Evolutionary conservation across 2,329 filamentous ascomycete genomes (phyloP).

Genomic region (Exophiala viscosa): DNA sequence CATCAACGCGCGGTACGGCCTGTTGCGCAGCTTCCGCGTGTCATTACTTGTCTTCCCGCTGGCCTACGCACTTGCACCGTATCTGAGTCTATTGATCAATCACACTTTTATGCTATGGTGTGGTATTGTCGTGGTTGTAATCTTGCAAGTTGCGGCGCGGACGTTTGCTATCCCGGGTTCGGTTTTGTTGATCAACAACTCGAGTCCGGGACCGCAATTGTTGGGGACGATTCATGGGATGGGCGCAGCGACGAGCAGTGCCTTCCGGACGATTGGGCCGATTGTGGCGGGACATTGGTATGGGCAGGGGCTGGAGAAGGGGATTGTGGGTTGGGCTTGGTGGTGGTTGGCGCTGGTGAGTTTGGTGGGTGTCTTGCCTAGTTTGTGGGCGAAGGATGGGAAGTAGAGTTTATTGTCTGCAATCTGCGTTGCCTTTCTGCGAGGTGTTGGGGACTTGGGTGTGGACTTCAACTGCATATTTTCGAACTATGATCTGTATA

Average conservation of each 20-base stretch:
- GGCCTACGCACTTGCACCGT: conserved; percentile 68
- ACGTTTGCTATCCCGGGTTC: conserved; percentile 64
- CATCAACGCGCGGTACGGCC: conserved; percentile 64
- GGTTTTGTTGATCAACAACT: conserved; percentile 59
- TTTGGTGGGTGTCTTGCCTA: conserved; percentile 55
- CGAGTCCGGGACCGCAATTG: conserved; percentile 57
- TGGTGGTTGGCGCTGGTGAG: conserved; percentile 55
- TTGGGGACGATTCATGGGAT: conserved; percentile 59
- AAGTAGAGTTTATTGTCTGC: conserved; percentile 7
- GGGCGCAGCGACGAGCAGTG: conserved; percentile 54
- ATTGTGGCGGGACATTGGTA: conserved; percentile 55
- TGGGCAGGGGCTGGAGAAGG: conserved; percentile 51
- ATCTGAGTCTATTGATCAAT: conserved; percentile 65
- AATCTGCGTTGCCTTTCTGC: no score
- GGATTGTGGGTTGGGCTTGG: conserved; percentile 56
- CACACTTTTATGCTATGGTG: conserved; percentile 56
- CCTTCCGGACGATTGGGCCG: conserved; percentile 56
- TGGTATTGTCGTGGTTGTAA: conserved; percentile 61
- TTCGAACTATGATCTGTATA: no score
- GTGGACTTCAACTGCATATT: no score
- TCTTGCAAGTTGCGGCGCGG: conserved; percentile 67
- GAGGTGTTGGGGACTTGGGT: no score
- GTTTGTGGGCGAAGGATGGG: conserved; percentile 62
- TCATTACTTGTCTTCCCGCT: conserved; percentile 68
- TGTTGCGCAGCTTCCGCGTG: conserved; percentile 63